Evolutionary conservation across 2,329 filamentous ascomycete species (phyloP).

Genomic region (Talaromyces sp.): DNA sequence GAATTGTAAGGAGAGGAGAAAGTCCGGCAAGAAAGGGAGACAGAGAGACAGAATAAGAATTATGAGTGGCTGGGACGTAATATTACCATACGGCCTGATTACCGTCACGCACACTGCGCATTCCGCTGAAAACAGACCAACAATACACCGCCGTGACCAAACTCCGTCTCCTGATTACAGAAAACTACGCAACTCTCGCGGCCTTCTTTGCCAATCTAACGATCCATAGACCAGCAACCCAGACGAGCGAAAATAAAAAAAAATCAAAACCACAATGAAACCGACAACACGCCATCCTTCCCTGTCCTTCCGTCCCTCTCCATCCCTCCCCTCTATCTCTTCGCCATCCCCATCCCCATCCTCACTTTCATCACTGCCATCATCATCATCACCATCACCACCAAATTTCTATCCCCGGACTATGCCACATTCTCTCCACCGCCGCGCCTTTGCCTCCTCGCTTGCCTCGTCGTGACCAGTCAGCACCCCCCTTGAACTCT

Average conservation of each 20-base stretch:
- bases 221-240: slow-evolving; percentile 5
- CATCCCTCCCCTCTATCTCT: slow-evolving; percentile 14
- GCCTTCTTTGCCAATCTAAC: slow-evolving; percentile 9
- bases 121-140: no score
- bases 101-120: background rate
- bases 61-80: background rate
- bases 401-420: slow-evolving; percentile 16
- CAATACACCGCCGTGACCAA: background rate
- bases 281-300: slow-evolving; percentile 19
- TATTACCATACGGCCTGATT: slow-evolving; percentile 1
- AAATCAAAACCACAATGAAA: slow-evolving; percentile 24
- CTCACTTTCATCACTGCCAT: slow-evolving; percentile 19
- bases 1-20: background rate
- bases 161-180: background rate
- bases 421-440: slow-evolving; percentile 28
- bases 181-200: background rate
- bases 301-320: slow-evolving; percentile 17
- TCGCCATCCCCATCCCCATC: slow-evolving; percentile 17
- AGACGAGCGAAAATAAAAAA: background rate
- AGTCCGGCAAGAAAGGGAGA: no score
- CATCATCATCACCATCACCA: slow-evolving; percentile 22
- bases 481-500: slow-evolving; percentile 11
- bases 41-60: background rate
- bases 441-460: slow-evolving; percentile 20
- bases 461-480: slow-evolving; percentile 27